Conservation (phyloP, 345 rosid species). For the Eucalyptus shirleyi region DNA sequence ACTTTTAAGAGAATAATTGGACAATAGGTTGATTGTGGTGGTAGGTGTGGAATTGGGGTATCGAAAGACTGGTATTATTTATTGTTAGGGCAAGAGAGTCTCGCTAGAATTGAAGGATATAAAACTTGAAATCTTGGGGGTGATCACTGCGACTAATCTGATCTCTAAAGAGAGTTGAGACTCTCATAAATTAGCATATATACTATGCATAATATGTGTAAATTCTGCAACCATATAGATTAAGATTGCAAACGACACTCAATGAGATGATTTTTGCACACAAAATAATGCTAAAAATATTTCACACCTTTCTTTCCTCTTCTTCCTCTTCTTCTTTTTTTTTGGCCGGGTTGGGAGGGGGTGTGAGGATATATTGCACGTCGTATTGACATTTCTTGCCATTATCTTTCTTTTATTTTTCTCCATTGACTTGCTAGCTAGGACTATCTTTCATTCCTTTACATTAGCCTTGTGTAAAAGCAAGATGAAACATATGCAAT, state of each 20-base stretch:
- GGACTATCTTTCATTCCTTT: background rate
- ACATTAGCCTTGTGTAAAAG: background rate
- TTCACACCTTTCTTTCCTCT: background rate
- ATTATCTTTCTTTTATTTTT: background rate
- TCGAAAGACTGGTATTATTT: too few species aligned
- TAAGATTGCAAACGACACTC: background rate
- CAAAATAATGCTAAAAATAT: background rate
- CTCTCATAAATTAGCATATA: background rate
- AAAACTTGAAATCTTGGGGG: too few species aligned
- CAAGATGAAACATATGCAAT: background rate
- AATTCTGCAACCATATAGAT: background rate
- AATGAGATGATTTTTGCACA: background rate
- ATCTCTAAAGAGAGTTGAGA: background rate
- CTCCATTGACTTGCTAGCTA: background rate
- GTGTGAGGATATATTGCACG: background rate
- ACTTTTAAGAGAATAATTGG: too few species aligned
- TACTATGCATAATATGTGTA: background rate
- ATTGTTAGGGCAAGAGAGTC: too few species aligned
- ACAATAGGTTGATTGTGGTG: too few species aligned
- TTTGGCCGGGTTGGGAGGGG: background rate
- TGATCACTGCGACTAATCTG: background rate
- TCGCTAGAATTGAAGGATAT: too few species aligned
- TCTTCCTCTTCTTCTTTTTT: background rate
- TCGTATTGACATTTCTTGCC: background rate
- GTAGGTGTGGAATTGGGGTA: too few species aligned